Conservation (phyloP, 2,329 filamentous ascomycete genomes). For the Microsporum audouinii region DNA sequence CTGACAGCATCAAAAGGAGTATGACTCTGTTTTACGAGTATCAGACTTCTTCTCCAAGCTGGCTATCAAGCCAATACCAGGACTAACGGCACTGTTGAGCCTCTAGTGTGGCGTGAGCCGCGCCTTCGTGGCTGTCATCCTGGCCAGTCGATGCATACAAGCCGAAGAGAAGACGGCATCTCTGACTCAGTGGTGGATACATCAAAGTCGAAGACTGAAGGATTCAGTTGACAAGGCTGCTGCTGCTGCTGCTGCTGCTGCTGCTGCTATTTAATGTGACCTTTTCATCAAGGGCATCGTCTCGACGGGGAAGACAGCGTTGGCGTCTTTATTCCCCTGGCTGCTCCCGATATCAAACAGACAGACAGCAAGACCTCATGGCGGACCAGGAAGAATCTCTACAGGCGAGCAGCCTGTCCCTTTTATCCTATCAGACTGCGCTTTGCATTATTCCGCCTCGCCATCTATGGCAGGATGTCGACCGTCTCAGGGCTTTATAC, state of each 20-base stretch:
- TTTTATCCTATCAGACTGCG: constrained; percentile 46
- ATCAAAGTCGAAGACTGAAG: background rate
- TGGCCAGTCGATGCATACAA: background rate
- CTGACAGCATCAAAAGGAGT: background rate
- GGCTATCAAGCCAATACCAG: background rate
- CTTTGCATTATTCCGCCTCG: constrained; percentile 49
- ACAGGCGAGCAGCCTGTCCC: background rate
- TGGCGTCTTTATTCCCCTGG: background rate
- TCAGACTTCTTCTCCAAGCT: background rate
- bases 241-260: background rate
- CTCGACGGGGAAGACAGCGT: no score
- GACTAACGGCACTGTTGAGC: background rate
- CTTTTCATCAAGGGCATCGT: no score
- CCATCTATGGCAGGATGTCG: constrained; percentile 38
- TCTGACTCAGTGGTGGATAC: background rate
- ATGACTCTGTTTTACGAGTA: background rate
- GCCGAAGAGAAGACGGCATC: background rate
- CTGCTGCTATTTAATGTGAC: background rate
- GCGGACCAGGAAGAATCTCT: background rate
- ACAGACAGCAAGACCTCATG: background rate
- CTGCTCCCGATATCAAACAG: background rate
- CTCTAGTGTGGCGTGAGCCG: background rate
- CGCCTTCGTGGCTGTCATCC: background rate
- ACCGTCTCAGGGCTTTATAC: constrained; percentile 49
- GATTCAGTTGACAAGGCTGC: background rate